Evolutionary conservation across 129 eudicot species (phyloP), one percentile per base, ranked within the genome.

Genomic region (Ambrosia trifida): DNA sequence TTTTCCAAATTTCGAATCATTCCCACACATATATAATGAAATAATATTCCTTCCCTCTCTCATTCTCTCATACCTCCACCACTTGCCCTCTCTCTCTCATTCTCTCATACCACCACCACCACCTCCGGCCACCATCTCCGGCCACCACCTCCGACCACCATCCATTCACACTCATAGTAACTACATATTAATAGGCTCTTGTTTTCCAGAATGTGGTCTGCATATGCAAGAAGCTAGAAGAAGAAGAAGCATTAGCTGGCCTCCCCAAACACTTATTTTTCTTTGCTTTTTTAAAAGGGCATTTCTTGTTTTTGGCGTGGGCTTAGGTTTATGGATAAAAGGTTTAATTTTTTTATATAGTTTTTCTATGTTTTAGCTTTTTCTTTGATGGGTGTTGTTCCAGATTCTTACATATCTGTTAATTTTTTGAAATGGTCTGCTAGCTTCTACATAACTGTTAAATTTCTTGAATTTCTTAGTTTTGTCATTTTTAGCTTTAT

Each of bases 211-310:
- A n/a, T 70, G 20, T n/a, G n/a, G n/a, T 82, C 54, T 78, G 82
- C 53, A 79, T 87, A 75, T 56, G 86, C 87, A 89, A 94, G 79
- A 82, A 79, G 80, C 68, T 82, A 30, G 90, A 82, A 72, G 96
- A 94, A 53, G 85, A 79, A 73, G 91, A n/a, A n/a, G n/a, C 82
- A 78, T 64, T 91, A 49, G 58, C 75, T n/a, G 96, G 89, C 20
- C 88, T 93, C 17, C 91, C 96, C 9, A 75, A 82, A 72, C 86
- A 94, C 36, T 94, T 60, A 63, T 24, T 36, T 69, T 43, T 0
- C 30, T 43, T 38, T 13, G 11, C 1, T 20, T 3, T 61, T 46
- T 46, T 13, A 8, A 17, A 38, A 38, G 43, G 43, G 43, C 2
- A 38, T 38, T 38, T 38, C 43, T 31, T 40, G 61, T 56, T 7